Percentiles rank a stretch among this genome's conserved stretches.
Evolutionary conservation across 2,329 filamentous ascomycete species (phyloP).

Genomic region (Escovopsis sp.): DNA sequence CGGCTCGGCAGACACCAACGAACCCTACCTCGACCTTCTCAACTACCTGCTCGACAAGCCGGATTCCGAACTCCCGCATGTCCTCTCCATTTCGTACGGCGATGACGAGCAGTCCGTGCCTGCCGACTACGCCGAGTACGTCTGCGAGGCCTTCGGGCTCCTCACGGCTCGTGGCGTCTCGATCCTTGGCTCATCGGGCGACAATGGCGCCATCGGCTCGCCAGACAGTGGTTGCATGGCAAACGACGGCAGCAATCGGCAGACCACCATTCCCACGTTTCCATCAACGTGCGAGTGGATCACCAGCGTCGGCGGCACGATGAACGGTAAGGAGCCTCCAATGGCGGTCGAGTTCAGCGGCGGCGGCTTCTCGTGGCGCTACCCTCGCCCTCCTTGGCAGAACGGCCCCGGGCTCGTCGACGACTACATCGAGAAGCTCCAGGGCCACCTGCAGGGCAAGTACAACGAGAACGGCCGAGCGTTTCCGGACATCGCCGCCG

Average conservation of each 20-base stretch:
- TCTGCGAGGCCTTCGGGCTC: constrained; percentile 38
- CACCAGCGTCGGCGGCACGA: constrained; percentile 48
- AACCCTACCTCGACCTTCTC: constrained; percentile 41
- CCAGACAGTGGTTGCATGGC: constrained; percentile 36
- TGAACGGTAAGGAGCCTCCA: constrained; percentile 20
- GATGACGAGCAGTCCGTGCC: constrained; percentile 43
- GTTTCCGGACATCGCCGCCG: constrained; percentile 35
- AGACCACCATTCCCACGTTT: constrained; percentile 44
- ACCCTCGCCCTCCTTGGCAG: constrained; percentile 31
- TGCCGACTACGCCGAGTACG: constrained; percentile 31
- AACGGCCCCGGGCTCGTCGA: constrained; percentile 16
- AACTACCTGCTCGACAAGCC: constrained; percentile 30
- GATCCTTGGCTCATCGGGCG: constrained; percentile 35
- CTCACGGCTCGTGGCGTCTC: constrained; percentile 36
- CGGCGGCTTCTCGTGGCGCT: constrained; percentile 39
- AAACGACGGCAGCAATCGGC: constrained; percentile 41
- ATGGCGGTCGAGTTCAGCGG: constrained; percentile 29
- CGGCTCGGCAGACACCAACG: constrained; percentile 26
- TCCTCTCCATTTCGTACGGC: constrained; percentile 42
- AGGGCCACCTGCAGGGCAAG: constrained; percentile 25
- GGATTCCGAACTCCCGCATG: constrained; percentile 33
- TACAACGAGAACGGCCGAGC: constrained; percentile 32
- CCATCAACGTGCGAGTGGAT: constrained; percentile 54
- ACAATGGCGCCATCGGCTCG: constrained; percentile 30
- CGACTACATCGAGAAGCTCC: constrained; percentile 25